Percentiles rank a stretch among this genome's conserved stretches.
These are phyloP conservation scores for Aechmea fasciata DNA, from an alignment of 176 grass and related monocot species.

Conservation along the genomic window DNA sequence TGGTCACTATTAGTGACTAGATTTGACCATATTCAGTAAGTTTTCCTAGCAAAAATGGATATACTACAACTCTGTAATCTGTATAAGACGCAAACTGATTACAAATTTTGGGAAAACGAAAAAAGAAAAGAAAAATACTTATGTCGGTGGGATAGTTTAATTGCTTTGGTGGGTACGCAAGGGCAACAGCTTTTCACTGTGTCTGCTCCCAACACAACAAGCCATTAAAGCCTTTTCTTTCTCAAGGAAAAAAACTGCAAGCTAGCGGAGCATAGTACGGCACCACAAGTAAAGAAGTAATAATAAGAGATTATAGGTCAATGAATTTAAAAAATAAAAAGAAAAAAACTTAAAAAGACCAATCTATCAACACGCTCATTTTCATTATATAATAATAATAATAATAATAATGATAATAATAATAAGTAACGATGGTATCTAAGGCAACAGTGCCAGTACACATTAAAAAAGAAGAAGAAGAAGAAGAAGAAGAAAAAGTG, in stretches of 20 bases:
- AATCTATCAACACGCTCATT: no score
- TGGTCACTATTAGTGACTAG: no score
- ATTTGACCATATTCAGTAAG: no score
- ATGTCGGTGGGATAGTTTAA: background rate
- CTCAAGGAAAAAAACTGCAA: slow-evolving; percentile 17
- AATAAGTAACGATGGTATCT: background rate
- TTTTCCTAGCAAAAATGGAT: no score
- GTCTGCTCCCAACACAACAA: slow-evolving; percentile 14
- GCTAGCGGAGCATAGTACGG: slow-evolving; percentile 2
- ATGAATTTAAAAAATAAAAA: no score
- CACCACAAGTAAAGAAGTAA: background rate
- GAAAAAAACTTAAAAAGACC: no score
- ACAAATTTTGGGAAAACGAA: no score
- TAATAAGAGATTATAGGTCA: background rate
- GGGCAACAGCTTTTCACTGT: slow-evolving; percentile 4
- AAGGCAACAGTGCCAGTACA: slow-evolving; percentile 28
- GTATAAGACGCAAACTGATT: no score
- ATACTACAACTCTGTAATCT: no score
- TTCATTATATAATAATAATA: no score
- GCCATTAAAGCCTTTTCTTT: slow-evolving; percentile 9
- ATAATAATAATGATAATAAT: no score
- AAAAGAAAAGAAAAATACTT: background rate
- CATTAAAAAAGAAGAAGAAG: no score
- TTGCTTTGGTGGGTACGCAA: background rate
- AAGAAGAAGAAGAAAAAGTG: background rate